These are phyloP conservation scores for Paecilomyces niveus DNA, from an alignment of 2,329 filamentous ascomycete genomes.

Conservation along the genomic window DNA sequence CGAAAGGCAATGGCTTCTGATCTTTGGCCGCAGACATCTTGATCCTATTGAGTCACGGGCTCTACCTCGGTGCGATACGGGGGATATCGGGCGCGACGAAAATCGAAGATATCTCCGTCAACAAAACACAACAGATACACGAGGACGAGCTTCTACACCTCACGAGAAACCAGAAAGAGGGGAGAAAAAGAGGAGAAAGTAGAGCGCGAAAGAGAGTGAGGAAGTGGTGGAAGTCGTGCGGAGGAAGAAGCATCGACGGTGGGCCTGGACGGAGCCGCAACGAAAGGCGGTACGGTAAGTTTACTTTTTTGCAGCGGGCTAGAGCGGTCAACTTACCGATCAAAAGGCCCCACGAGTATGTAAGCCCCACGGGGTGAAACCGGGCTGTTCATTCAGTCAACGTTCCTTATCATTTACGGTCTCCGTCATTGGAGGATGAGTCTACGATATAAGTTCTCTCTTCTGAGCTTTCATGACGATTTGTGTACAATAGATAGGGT, in stretches of 20 bases:
- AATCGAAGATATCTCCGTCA: too few relatives aligned
- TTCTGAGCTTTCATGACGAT: too few relatives aligned
- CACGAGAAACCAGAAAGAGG: conserved; percentile 2
- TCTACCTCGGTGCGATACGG: conserved; percentile 1
- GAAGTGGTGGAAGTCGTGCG: conserved; percentile 2
- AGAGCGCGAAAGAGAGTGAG: conserved; percentile 8
- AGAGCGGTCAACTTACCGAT: neutral
- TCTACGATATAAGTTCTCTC: neutral
- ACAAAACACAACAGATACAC: neutral
- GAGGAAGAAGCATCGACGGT: neutral
- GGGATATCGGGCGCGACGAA: neutral
- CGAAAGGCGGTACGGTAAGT: neutral
- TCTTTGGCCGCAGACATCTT: conserved; percentile 51
- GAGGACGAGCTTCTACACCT: too few relatives aligned
- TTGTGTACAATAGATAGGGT: too few relatives aligned
- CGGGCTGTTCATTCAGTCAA: neutral
- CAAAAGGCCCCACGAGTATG: too few relatives aligned
- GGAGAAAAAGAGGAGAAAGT: conserved; percentile 3
- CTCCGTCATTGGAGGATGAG: neutral
- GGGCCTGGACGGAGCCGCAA: neutral
- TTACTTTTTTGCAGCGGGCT: neutral
- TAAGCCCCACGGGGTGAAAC: neutral
- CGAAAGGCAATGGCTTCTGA: conserved; percentile 76
- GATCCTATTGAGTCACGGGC: conserved; percentile 18
- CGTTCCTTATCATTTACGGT: neutral